Base-by-base conservation (phyloP, 2,329 filamentous ascomycete species). In the Fusarium penzigii region DNA sequence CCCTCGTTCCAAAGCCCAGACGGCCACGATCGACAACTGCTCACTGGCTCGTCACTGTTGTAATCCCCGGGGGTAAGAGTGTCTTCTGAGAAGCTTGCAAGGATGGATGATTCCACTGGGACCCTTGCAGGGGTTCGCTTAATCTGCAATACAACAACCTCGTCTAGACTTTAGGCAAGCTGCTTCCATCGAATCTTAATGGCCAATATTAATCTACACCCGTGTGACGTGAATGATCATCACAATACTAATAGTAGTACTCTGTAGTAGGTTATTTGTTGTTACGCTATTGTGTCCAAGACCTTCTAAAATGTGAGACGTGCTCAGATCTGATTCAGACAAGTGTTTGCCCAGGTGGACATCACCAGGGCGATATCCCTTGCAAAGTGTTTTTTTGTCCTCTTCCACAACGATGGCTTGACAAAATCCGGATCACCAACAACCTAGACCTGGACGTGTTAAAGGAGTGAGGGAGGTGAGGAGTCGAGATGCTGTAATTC, bases 291-390 rank as follows among this genome's bases (percentile, higher is more conserved):
- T 14, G 39, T 5, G 36, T 50, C 17, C 6, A 39, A 49, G 52
- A 48, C 57, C 14, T 29, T 16, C 11, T 25, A 25, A 25, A 45
- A 29, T 39, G 16, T 39, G 17, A 5, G 32, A 39, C 55, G 45
- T 58, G 51, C 48, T 59, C 34, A 46, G 20, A 20, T 42, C 29
- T 44, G 13, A 39, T 40, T 39, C 39, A 14, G 17, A 47, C 36
- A 42, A 29, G 42, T 29, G 9, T 20, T 40, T 46, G 13, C 36
- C 38, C 16, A n/a, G 17, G 57, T 42, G 34, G 49, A 36, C 45
- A 58, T 61, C 58, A 48, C 58, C 58, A 49, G 56, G 52, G 55
- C 39, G 41, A 58, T 49, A 39, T 43, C n/a, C 34, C 44, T 39
- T 42, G 32, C 17, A n/a, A 17, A 13, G 5, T 9, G 32, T 25